Evolutionary conservation across 768 basidiomycete genomes (phyloP), one percentile per base, ranked within the genome.

Genomic region (Russula foetens): DNA sequence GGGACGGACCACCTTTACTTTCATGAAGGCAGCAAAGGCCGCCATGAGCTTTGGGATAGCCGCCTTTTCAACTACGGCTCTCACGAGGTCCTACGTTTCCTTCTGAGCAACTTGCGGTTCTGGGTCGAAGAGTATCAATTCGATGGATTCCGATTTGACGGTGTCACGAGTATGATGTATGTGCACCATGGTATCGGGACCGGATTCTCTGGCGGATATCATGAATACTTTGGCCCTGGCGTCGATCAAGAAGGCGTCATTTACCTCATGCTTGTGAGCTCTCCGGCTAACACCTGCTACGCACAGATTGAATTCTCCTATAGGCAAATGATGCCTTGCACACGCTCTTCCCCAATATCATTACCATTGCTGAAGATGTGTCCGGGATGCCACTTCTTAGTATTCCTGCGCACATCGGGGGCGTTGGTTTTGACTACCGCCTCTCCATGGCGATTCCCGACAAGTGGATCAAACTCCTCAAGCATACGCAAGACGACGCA

Each of bases 121-220:
- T 99, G 86, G 78, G 84, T 98, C 74, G 96, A 99, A 60, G 90
- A 92, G 69, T 99, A 90, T 74, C 82, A 82, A 67, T 98, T 99
- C 71, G 97, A 98, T 68, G 97, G 97, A 12, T 99, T 98, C 83
- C 79, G 97, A 45, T 99, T 99, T 70, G 97, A 99, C 66, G 97
- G 97, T 28, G 97, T 99, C 50, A 99, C 97, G 4, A 95, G 92
- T 70, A 98, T 98, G 96, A 95, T 99, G 92, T 99, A 98, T 75
- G 76, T 83, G 53, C 97, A 99, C 70, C 97, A 98, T 73, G 97
- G 97, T 11, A 98, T 98, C 67, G 96, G 96, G 17, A 83, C 94
- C 8, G 97, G 96, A 19, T 99, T 99, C 76, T 96, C 93, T 44
- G 95, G 96, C 28, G 95, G 92, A 14, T 99, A 99, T 74, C 91